Percentiles rank a stretch among this genome's conserved stretches.
phyloP scores from a whole-genome alignment of 371 early-diverging fungal genomes.

The Mycotypha africana region DNA sequence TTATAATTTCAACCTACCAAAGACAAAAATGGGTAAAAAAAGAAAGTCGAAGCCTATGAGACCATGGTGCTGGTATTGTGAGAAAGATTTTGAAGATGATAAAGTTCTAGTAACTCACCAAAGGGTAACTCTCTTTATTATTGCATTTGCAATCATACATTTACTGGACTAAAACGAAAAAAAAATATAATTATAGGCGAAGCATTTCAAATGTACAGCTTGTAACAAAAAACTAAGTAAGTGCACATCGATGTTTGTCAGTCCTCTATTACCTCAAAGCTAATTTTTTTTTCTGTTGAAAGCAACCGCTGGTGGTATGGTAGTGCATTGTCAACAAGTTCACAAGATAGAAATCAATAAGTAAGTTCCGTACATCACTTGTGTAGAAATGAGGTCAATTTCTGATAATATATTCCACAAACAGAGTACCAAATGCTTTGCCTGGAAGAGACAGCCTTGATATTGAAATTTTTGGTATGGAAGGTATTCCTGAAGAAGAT shows the following conservation, averaged over 20 bases:
- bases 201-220: conserved; percentile 87
- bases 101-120: conserved; percentile 92
- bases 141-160: not conserved
- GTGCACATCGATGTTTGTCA: too few relatives aligned
- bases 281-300: not conserved
- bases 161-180: not conserved
- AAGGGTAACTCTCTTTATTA: conserved; percentile 28
- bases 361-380: conserved; percentile 32
- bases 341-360: conserved; percentile 83
- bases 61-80: conserved; percentile 85
- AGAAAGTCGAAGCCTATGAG: conserved; percentile 39
- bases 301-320: conserved; percentile 86
- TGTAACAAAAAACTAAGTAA: conserved; percentile 82
- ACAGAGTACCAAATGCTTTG: conserved; percentile 84
- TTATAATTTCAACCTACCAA: not conserved
- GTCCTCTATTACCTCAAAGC: too few relatives aligned
- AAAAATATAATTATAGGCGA: too few relatives aligned
- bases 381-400: not conserved
- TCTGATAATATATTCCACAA: not conserved
- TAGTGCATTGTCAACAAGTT: conserved; percentile 86
- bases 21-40: conserved; percentile 36
- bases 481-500: conserved; percentile 87
- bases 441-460: conserved; percentile 82
- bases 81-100: conserved; percentile 94
- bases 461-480: conserved; percentile 94